Evolutionary conservation across 2,329 filamentous ascomycete genomes (phyloP), one percentile per base, ranked within the genome.

Genomic region (Paradendryphiella salina): DNA sequence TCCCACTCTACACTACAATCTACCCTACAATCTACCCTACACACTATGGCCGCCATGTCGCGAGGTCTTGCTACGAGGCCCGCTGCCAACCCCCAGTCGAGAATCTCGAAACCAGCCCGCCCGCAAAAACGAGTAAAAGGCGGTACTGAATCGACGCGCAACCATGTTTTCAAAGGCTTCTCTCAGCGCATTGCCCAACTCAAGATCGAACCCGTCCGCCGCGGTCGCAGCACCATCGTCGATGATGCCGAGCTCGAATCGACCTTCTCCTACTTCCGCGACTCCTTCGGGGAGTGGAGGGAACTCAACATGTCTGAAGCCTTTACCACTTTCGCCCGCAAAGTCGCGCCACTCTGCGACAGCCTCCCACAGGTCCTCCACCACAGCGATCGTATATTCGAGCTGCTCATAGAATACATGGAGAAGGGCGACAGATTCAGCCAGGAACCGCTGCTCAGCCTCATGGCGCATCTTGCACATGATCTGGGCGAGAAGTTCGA

Each of bases 381-480:
- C 77, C 89, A 96, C 73, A 87, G 96, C 75, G 84, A 89, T 60
- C 84, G 84, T 71, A 94, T 99, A 61, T 88, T 96, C 81, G 84
- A 84, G 32, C 72, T 87, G 52, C 79, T 99, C 55, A 82, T 86
- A 53, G 80, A 84, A 65, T 88, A 90, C 64, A 92, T 97, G 54
- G 83, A 85, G 45, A 83, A 83, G 64, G 86, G 87, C 54, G 90
- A 96, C 64, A 84, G 85, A 57, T 82, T 93, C 63, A 87, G 89
- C 1, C 78, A 96, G 53, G 92, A 99, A 68, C 89, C 94, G 8
- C 77, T 99, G 33, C 77, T 99, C 51, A 89, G 89, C 59, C 82
- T 99, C n/a, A 75, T 96, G 52, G 89, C 91, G 10, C 90, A 94
- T 33, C 92, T 99, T 69, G 92, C 94, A n/a, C 91, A 95, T 70